These are phyloP conservation scores for Elymus sibiricus DNA, from an alignment of 176 grass and related monocot species.

Conservation along the genomic window DNA sequence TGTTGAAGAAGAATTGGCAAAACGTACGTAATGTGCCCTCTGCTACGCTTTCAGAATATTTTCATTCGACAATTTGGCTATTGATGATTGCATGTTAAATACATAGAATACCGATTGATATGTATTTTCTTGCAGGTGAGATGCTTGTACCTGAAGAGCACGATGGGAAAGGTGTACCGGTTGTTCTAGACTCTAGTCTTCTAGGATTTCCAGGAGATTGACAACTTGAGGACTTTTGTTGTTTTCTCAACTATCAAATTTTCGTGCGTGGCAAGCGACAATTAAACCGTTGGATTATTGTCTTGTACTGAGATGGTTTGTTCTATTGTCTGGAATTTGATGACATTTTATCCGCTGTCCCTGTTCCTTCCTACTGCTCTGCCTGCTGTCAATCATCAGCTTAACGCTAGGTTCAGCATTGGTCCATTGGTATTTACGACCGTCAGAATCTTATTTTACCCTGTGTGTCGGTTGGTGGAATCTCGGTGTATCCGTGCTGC, in stretches of 20 bases:
- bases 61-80: not conserved
- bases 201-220: not conserved
- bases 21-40: conserved; percentile 38
- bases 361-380: not conserved
- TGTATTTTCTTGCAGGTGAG: conserved; percentile 42
- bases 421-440: not conserved
- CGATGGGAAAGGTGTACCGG: conserved; percentile 61
- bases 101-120: not conserved
- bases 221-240: not conserved
- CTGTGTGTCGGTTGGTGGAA: not conserved
- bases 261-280: not conserved
- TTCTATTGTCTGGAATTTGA: not conserved
- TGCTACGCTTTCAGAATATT: not conserved
- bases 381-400: not conserved
- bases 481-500: conserved; percentile 9
- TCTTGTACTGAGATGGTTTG: not conserved
- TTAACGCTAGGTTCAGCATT: not conserved
- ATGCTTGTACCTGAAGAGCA: conserved; percentile 93
- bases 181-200: conserved; percentile 47
- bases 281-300: not conserved
- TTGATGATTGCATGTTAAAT: not conserved
- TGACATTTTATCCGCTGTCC: not conserved
- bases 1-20: conserved; percentile 93
- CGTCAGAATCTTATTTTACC: not conserved
- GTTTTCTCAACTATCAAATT: not conserved